Evolutionary conservation across 108 stramenopile genomes (phyloP).

Genomic region (Hondaea fermentalgiana): DNA sequence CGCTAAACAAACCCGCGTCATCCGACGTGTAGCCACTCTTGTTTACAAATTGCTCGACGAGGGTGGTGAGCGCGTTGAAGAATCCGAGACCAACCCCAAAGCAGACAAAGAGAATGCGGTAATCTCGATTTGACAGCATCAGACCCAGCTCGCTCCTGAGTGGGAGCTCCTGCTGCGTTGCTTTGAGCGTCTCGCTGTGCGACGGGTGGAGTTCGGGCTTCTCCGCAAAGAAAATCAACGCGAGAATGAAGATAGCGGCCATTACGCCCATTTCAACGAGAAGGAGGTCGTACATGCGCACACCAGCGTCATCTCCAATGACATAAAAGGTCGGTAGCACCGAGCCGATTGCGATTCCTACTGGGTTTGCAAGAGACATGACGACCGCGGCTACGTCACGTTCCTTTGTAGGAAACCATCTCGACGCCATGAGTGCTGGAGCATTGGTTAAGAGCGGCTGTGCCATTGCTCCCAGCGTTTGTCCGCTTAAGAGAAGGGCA

Average conservation of each 20-base stretch:
- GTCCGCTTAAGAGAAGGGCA: conserved; percentile 24
- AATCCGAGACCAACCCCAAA: conserved; percentile 34
- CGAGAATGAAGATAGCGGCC: background rate
- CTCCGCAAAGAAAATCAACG: background rate
- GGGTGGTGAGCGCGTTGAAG: conserved; percentile 40
- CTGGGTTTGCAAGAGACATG: conserved; percentile 22
- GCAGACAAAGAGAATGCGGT: background rate
- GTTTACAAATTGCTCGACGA: conserved; percentile 28
- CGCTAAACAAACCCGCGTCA: conserved; percentile 36
- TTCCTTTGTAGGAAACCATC: conserved; percentile 33
- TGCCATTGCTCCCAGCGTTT: conserved; percentile 29
- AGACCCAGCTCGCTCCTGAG: background rate
- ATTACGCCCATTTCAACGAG: background rate
- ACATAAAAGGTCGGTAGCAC: conserved; percentile 28
- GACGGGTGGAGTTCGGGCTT: conserved; percentile 29
- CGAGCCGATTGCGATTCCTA: conserved; percentile 41
- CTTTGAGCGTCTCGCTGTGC: background rate
- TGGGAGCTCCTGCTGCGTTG: background rate
- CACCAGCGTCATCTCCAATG: background rate
- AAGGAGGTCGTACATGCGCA: background rate
- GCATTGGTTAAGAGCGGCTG: conserved; percentile 37
- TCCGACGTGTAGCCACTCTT: conserved; percentile 33
- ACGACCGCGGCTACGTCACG: conserved; percentile 34
- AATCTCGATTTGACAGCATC: conserved; percentile 22
- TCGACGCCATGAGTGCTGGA: conserved; percentile 25